Conservation (phyloP, 106 monocot species). For the Allium fistulosum region DNA sequence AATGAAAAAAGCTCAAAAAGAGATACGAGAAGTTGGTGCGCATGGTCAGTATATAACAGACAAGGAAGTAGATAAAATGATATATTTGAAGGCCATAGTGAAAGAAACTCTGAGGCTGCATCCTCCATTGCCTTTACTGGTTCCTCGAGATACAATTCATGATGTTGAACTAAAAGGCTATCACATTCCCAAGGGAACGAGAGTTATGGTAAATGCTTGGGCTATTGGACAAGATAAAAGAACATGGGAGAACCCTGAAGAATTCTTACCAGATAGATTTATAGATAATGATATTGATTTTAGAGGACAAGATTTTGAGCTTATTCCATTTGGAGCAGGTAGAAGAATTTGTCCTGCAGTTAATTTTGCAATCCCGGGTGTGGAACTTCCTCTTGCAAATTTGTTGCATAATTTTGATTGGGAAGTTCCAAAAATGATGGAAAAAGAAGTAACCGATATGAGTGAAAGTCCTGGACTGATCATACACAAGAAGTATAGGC, state of each 20-base stretch:
- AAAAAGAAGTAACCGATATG: background rate
- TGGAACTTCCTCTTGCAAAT: background rate
- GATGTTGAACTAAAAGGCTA: background rate
- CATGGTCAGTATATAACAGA: background rate
- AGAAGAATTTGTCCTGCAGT: background rate
- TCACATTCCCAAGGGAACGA: background rate
- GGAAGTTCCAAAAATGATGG: background rate
- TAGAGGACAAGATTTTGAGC: background rate
- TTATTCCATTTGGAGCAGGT: background rate
- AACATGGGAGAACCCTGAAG: background rate
- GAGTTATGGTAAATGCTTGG: constrained; percentile 2
- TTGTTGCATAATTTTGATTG: background rate
- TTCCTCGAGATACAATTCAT: background rate
- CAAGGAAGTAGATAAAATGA: background rate
- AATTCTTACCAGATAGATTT: background rate
- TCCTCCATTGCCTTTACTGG: background rate
- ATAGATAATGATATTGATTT: background rate
- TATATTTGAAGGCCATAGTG: constrained; percentile 6
- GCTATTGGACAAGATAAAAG: background rate
- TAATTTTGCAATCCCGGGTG: background rate
- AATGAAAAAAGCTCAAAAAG: constrained; percentile 15
- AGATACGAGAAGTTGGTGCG: constrained; percentile 5
- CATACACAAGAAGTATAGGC: background rate
- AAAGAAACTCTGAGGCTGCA: constrained; percentile 12
- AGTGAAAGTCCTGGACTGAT: background rate